These are phyloP conservation scores for Rheum nobile DNA, from an alignment of 148 eudicot genomes.

Conservation along the genomic window DNA sequence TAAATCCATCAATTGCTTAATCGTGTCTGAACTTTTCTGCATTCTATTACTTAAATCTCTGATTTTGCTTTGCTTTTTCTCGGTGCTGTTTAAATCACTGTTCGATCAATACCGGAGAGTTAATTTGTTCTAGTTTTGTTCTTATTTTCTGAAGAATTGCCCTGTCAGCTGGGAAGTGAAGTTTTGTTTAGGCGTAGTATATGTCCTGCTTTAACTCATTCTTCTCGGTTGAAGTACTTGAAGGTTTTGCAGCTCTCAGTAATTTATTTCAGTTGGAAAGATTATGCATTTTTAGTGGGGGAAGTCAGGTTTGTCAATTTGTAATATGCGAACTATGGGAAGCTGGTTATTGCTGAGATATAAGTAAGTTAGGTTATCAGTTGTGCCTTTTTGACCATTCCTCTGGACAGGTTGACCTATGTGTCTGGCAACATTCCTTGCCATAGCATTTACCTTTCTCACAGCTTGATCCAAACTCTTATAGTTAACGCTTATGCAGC, in stretches of 20 bases:
- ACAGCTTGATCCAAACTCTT: background rate
- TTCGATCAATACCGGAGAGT: background rate
- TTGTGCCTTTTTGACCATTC: background rate
- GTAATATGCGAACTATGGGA: background rate
- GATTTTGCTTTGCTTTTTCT: background rate
- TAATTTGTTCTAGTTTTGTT: background rate
- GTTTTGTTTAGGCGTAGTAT: background rate
- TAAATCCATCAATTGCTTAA: slow-evolving; percentile 2
- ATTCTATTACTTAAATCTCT: background rate
- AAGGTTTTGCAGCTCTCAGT: no score
- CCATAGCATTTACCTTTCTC: background rate
- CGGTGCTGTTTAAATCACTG: background rate
- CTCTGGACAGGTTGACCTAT: background rate
- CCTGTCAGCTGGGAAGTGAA: background rate
- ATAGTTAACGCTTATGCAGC: background rate
- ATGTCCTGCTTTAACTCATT: background rate
- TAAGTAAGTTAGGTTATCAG: background rate
- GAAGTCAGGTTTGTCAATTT: background rate
- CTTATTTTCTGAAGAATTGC: background rate
- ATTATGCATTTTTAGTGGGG: background rate
- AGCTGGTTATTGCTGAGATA: background rate
- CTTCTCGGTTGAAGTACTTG: background rate
- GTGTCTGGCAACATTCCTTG: background rate
- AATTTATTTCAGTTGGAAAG: background rate
- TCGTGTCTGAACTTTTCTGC: background rate